Conservation (phyloP, 768 basidiomycete genomes). For the Russula sp. region DNA sequence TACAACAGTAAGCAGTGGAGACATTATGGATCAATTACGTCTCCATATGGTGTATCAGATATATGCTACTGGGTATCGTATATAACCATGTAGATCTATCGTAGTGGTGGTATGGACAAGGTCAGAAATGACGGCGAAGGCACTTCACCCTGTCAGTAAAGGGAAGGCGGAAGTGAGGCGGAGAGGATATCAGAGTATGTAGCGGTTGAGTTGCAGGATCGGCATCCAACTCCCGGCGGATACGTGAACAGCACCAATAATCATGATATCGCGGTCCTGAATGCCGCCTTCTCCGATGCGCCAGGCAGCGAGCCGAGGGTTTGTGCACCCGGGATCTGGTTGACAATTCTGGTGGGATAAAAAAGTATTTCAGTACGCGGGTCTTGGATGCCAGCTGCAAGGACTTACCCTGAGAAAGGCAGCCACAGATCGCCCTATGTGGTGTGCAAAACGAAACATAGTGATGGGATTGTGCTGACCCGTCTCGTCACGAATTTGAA, state of each 20-base stretch:
- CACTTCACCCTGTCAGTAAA: not conserved
- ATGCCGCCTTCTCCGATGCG: not conserved
- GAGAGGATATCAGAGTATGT: not conserved
- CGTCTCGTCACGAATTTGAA: constrained; percentile 12
- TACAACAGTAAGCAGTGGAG: not conserved
- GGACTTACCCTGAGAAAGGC: not conserved
- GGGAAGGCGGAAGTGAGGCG: not conserved
- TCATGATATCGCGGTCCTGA: not conserved
- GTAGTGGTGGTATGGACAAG: not conserved
- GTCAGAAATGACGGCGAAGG: not conserved
- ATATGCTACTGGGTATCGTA: not conserved
- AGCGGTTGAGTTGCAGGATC: constrained; percentile 7
- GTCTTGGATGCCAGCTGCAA: not conserved
- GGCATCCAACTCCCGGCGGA: constrained; percentile 13
- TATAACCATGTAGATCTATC: not conserved
- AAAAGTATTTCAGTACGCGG: not conserved
- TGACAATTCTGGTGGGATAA: not conserved
- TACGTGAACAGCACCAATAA: constrained; percentile 11
- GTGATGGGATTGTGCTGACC: not conserved
- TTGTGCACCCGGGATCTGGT: not conserved
- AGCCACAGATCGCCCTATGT: constrained; percentile 9
- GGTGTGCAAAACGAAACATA: not conserved
- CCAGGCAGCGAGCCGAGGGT: not conserved
- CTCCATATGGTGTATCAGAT: not conserved
- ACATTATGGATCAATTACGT: not conserved